Percentiles rank a stretch among this genome's conserved stretches.
Conservation (phyloP, 257 asterid species). For the Lycium ferocissimum region DNA sequence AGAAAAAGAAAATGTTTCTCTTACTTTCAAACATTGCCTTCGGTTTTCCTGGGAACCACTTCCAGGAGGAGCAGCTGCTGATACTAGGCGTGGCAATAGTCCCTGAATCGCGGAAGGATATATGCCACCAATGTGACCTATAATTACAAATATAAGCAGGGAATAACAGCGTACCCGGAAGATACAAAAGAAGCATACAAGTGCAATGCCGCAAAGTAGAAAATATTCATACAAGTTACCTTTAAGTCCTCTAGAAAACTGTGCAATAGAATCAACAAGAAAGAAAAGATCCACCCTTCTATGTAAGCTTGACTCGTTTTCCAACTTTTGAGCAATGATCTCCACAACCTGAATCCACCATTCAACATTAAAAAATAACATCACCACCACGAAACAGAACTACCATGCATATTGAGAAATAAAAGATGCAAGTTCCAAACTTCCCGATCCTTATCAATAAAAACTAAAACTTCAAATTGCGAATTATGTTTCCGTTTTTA, state of each 20-base stretch:
- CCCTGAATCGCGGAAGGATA: constrained; percentile 85
- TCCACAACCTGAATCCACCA: constrained; percentile 71
- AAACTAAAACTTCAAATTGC: constrained; percentile 1
- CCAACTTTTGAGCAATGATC: constrained; percentile 64
- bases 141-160: constrained; percentile 42
- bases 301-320: constrained; percentile 64
- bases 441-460: neutral
- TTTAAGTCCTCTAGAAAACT: constrained; percentile 77
- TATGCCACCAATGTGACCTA: constrained; percentile 76
- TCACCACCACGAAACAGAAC: constrained; percentile 30
- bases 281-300: constrained; percentile 85
- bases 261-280: constrained; percentile 85
- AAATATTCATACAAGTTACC: constrained; percentile 49
- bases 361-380: constrained; percentile 20
- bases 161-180: neutral
- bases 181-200: neutral
- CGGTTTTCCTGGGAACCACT: constrained; percentile 78
- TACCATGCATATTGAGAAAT: neutral
- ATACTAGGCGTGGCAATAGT: constrained; percentile 70
- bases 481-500: neutral
- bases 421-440: neutral
- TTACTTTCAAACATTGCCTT: constrained; percentile 87
- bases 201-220: constrained; percentile 27
- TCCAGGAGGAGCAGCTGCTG: constrained; percentile 93
- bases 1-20: constrained; percentile 38